A percentile compares a stretch with the other conserved stretches of the same genome.
Evolutionary conservation across 495 filamentous ascomycete species (phyloP).

Genomic region (Echria macrotheca): DNA sequence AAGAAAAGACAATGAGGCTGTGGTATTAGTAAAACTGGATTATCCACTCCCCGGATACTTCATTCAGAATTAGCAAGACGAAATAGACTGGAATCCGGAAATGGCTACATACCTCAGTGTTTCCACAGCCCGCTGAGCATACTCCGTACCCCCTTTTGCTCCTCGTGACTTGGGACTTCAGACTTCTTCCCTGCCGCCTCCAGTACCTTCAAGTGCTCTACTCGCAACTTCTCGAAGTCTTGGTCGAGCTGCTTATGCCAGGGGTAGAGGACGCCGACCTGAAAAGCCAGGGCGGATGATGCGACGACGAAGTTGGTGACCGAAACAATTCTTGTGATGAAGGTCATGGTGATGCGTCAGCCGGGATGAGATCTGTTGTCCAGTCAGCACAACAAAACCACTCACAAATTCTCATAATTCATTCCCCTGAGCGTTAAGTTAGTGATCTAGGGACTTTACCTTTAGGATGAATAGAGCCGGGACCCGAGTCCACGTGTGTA

Average conservation of each 20-base stretch:
- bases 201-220: constrained; percentile 43
- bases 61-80: too few species aligned
- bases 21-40: too few species aligned
- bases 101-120: neutral
- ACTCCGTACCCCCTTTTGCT: neutral
- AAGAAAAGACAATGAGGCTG: too few species aligned
- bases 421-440: too few species aligned
- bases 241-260: constrained; percentile 59
- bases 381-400: too few species aligned
- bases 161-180: neutral
- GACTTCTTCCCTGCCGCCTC: neutral
- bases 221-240: constrained; percentile 51
- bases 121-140: constrained; percentile 1
- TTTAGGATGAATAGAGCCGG: too few species aligned
- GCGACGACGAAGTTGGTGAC: constrained; percentile 58
- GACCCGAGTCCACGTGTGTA: too few species aligned
- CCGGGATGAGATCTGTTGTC: too few species aligned
- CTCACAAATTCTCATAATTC: too few species aligned
- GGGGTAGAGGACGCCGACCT: constrained; percentile 60
- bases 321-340: constrained; percentile 48
- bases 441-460: too few species aligned
- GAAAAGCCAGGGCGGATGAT: constrained; percentile 53
- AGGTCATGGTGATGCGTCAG: constrained; percentile 9
- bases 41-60: too few species aligned
- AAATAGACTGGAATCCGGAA: too few species aligned